Conservation (phyloP, 305 asterid species). For the Solanum hybrid region DNA sequence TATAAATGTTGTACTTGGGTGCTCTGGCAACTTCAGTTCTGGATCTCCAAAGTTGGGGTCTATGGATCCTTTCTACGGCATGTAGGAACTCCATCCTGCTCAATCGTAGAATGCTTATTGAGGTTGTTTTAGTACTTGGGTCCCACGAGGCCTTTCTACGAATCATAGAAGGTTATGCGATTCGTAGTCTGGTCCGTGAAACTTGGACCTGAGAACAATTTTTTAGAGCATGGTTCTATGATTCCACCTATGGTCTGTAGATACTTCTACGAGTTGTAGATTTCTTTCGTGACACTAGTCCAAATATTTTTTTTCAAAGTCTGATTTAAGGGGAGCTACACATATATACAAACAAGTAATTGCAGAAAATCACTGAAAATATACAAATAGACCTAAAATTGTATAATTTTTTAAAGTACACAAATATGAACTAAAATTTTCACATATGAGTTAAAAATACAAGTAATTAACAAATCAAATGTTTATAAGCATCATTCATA, state of each 20-base stretch:
- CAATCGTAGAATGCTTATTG: neutral
- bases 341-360: neutral
- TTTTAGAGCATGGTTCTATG: neutral
- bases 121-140: neutral
- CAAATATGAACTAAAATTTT: neutral
- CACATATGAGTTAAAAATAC: neutral
- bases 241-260: neutral
- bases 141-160: neutral
- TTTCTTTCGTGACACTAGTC: neutral
- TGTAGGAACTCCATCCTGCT: neutral
- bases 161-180: no score
- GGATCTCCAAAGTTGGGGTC: neutral
- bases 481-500: neutral
- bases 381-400: neutral
- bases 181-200: neutral
- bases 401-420: neutral
- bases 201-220: neutral
- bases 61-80: neutral
- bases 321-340: neutral
- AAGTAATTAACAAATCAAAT: neutral
- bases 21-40: neutral
- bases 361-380: neutral
- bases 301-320: neutral
- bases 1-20: neutral
- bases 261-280: neutral